phyloP scores from a whole-genome alignment of 2,329 filamentous ascomycete genomes.

The Colletotrichum sidae region DNA sequence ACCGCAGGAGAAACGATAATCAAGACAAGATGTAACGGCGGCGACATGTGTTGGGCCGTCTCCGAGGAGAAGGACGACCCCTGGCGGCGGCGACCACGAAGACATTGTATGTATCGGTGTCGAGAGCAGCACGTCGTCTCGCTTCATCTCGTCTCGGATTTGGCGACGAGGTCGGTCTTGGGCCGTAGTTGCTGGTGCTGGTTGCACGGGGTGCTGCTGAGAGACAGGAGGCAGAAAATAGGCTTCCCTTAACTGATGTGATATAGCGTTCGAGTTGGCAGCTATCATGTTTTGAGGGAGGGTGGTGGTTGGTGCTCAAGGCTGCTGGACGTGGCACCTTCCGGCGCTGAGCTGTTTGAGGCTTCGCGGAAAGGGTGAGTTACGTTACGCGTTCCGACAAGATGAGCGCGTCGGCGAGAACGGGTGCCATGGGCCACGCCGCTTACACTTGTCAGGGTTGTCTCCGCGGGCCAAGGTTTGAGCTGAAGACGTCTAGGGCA shows the following conservation, averaged over 20 bases:
- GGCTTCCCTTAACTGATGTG: slow-evolving; percentile 5
- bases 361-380: slow-evolving; percentile 16
- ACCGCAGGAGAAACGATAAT: slow-evolving; percentile 14
- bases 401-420: not conserved
- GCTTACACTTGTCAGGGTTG: slow-evolving; percentile 1
- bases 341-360: slow-evolving; percentile 28
- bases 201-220: not conserved
- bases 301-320: slow-evolving; percentile 14
- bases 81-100: no score
- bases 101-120: no score
- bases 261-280: slow-evolving; percentile 29
- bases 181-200: not conserved
- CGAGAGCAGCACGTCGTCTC: no score
- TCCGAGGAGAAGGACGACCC: slow-evolving; percentile 1
- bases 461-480: slow-evolving; percentile 12
- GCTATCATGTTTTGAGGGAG: slow-evolving; percentile 24
- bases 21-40: slow-evolving; percentile 29
- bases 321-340: slow-evolving; percentile 13
- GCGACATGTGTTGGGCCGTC: slow-evolving; percentile 27
- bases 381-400: slow-evolving; percentile 17
- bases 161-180: no score
- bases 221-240: not conserved
- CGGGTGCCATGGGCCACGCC: no score
- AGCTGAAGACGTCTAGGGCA: not conserved
- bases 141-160: no score